phyloP scores from a whole-genome alignment of 2,329 filamentous ascomycete genomes.

The Pyrenophora graminea region DNA sequence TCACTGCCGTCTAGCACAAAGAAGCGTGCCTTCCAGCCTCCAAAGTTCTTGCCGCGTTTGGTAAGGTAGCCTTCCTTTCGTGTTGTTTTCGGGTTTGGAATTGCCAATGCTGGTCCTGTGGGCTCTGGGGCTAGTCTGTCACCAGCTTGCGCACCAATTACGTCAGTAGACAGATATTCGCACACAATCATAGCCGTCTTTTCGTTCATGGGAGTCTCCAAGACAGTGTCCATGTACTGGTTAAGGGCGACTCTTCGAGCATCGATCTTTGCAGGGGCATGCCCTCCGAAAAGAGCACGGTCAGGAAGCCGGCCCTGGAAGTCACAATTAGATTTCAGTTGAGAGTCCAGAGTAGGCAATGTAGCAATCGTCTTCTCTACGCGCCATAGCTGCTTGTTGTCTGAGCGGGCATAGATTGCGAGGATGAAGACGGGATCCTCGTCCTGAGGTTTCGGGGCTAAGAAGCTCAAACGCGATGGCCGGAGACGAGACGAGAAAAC shows the following conservation, averaged over 20 bases:
- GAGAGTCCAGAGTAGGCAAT: slow-evolving; percentile 78
- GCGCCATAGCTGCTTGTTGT: slow-evolving; percentile 82
- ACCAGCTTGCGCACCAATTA: slow-evolving; percentile 61
- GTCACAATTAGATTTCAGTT: slow-evolving; percentile 72
- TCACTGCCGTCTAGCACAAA: slow-evolving; percentile 71
- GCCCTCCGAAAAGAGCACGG: slow-evolving; percentile 82
- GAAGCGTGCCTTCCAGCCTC: slow-evolving; percentile 90
- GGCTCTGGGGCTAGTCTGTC: slow-evolving; percentile 62
- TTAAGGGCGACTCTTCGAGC: slow-evolving; percentile 80
- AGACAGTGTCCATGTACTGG: slow-evolving; percentile 79
- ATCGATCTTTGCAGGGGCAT: slow-evolving; percentile 92
- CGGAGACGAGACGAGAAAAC: slow-evolving; percentile 95
- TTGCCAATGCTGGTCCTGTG: slow-evolving; percentile 46
- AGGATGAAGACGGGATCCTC: slow-evolving; percentile 95
- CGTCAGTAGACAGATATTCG: slow-evolving; percentile 76
- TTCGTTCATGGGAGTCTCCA: slow-evolving; percentile 81
- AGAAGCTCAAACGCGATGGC: slow-evolving; percentile 82
- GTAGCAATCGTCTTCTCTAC: slow-evolving; percentile 89
- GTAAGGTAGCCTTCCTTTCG: slow-evolving; percentile 89
- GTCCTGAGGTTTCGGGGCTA: slow-evolving; percentile 78
- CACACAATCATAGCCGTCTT: slow-evolving; percentile 79
- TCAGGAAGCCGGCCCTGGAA: slow-evolving; percentile 83
- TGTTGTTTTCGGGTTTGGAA: slow-evolving; percentile 56
- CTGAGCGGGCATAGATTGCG: slow-evolving; percentile 77
- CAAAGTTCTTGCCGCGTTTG: slow-evolving; percentile 97